Percentiles rank a stretch among this genome's conserved stretches.
Evolutionary conservation across 129 eudicot species (phyloP).

Genomic region (Ambrosia trifida): DNA sequence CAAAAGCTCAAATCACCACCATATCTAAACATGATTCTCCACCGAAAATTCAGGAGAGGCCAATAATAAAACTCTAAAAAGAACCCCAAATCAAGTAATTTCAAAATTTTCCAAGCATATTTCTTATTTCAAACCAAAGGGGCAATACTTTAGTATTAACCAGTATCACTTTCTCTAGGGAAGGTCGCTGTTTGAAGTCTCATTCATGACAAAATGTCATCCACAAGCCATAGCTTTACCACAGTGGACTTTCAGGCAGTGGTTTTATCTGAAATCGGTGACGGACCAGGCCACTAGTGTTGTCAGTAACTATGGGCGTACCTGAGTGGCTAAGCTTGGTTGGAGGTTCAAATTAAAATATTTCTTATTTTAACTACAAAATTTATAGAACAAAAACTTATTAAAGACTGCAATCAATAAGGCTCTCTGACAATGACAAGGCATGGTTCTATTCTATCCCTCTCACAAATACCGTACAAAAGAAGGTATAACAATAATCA

Average conservation of each 20-base stretch:
- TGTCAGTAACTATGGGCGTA: no score
- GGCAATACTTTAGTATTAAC: no score
- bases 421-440: constrained; percentile 21
- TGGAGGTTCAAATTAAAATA: no score
- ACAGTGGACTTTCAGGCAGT: no score
- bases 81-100: neutral
- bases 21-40: constrained; percentile 32
- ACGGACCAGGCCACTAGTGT: no score
- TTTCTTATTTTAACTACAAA: no score
- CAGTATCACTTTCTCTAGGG: no score
- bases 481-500: constrained; percentile 16
- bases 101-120: neutral
- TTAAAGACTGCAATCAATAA: neutral
- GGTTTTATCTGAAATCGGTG: no score
- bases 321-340: no score
- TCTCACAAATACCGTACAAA: constrained; percentile 22
- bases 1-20: constrained; percentile 31
- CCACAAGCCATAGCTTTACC: no score
- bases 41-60: constrained; percentile 15
- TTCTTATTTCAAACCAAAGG: neutral
- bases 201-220: no score
- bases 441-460: constrained; percentile 1
- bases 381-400: neutral
- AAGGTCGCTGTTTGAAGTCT: no score
- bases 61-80: neutral